Evolutionary conservation across 306 rosid genomes (phyloP).

Genomic region (Purshia tridentata): DNA sequence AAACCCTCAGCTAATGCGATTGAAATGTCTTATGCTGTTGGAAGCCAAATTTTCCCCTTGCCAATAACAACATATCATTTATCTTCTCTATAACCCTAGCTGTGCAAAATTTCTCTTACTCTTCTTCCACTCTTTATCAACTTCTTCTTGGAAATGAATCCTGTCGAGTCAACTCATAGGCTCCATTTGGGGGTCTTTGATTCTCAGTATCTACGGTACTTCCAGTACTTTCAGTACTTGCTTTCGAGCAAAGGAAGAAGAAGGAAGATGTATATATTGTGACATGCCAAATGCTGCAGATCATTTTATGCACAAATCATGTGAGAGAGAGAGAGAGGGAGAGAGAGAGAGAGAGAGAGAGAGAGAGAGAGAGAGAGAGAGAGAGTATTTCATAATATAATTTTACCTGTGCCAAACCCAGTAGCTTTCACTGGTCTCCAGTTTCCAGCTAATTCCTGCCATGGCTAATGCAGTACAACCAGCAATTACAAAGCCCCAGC

Average conservation of each 20-base stretch:
- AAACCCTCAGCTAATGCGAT: not conserved
- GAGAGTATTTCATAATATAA: conserved; percentile 2
- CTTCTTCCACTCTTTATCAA: not conserved
- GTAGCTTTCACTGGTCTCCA: conserved; percentile 78
- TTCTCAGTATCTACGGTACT: conserved; percentile 24
- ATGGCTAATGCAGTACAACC: conserved; percentile 66
- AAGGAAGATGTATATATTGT: conserved; percentile 84
- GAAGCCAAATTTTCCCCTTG: not conserved
- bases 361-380: conserved; percentile 15
- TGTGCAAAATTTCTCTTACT: not conserved
- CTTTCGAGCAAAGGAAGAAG: conserved; percentile 72
- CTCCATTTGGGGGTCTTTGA: conserved; percentile 26
- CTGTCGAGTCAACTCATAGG: conserved; percentile 48
- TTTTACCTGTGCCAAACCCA: conserved; percentile 97
- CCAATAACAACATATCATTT: not conserved
- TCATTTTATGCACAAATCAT: conserved; percentile 18
- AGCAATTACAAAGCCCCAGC: conserved; percentile 69
- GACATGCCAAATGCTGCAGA: conserved; percentile 87
- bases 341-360: conserved; percentile 23
- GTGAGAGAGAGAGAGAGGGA: conserved; percentile 21
- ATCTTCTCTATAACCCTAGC: not conserved
- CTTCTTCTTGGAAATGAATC: conserved; percentile 38
- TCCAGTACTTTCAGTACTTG: conserved; percentile 3
- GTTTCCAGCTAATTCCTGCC: conserved; percentile 78
- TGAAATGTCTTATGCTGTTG: not conserved